Percentiles rank a stretch among this genome's conserved stretches.
phyloP scores from a whole-genome alignment of 202 grass and related monocot genomes.

The Tripidium arundinaceum region DNA sequence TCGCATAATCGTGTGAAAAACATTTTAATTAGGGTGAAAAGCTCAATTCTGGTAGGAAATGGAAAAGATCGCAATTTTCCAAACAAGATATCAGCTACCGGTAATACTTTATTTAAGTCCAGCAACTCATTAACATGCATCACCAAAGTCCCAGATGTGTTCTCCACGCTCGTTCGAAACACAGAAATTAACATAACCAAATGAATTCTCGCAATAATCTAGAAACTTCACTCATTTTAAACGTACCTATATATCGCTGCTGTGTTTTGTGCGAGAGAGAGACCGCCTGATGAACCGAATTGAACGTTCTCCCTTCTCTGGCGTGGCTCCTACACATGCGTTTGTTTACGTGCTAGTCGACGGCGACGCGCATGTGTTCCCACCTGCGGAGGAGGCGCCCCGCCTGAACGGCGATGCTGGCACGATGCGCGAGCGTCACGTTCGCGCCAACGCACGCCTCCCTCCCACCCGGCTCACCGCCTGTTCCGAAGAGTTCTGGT shows the following conservation, averaged over 20 bases:
- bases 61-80: neutral
- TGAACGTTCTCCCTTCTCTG: neutral
- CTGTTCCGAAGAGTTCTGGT: neutral
- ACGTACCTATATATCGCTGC: neutral
- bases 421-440: neutral
- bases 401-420: slow-evolving; percentile 3
- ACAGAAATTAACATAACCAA: neutral
- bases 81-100: neutral
- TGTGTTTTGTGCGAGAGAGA: neutral
- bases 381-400: neutral
- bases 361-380: slow-evolving; percentile 13
- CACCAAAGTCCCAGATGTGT: neutral
- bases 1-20: neutral
- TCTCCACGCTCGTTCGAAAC: neutral
- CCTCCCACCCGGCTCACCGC: neutral
- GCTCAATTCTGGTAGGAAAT: too few species aligned
- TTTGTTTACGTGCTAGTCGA: neutral
- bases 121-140: neutral
- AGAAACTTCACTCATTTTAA: neutral
- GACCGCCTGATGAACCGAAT: neutral
- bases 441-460: neutral
- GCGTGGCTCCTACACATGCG: neutral
- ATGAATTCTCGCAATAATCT: neutral
- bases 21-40: neutral
- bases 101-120: too few species aligned